Conservation (phyloP, 352 stramenopile genomes). For the Albugo candida region DNA sequence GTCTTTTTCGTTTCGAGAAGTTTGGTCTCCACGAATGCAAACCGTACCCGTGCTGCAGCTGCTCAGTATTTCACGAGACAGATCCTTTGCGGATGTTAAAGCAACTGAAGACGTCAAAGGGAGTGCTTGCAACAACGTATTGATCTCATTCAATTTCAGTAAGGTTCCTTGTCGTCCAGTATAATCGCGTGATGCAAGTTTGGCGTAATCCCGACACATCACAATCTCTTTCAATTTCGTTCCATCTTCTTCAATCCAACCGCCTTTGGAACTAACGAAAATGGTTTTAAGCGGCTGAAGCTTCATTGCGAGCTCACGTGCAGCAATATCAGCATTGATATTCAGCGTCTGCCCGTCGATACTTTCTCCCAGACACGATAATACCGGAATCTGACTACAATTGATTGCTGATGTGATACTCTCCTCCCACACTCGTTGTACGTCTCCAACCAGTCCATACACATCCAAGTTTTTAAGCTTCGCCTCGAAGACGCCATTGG, state of each 20-base stretch:
- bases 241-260: constrained; percentile 73
- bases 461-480: constrained; percentile 62
- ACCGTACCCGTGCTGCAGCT: constrained; percentile 73
- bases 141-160: constrained; percentile 85
- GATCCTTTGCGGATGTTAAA: constrained; percentile 59
- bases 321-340: constrained; percentile 77
- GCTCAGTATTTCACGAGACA: constrained; percentile 72
- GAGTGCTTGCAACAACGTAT: constrained; percentile 54
- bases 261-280: constrained; percentile 79
- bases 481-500: constrained; percentile 67
- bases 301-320: constrained; percentile 54
- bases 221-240: constrained; percentile 68
- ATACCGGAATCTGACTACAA: constrained; percentile 55
- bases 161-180: constrained; percentile 76
- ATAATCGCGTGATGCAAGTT: constrained; percentile 66
- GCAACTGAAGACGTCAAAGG: constrained; percentile 64
- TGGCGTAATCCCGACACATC: constrained; percentile 61
- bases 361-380: constrained; percentile 70
- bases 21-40: constrained; percentile 37
- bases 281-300: constrained; percentile 77
- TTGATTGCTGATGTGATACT: constrained; percentile 46
- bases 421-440: constrained; percentile 53
- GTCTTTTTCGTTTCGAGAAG: constrained; percentile 7
- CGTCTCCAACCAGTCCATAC: constrained; percentile 71
- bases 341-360: constrained; percentile 63